Base-by-base conservation (phyloP, 768 basidiomycete species). In the Cyclocybe aegerita region DNA sequence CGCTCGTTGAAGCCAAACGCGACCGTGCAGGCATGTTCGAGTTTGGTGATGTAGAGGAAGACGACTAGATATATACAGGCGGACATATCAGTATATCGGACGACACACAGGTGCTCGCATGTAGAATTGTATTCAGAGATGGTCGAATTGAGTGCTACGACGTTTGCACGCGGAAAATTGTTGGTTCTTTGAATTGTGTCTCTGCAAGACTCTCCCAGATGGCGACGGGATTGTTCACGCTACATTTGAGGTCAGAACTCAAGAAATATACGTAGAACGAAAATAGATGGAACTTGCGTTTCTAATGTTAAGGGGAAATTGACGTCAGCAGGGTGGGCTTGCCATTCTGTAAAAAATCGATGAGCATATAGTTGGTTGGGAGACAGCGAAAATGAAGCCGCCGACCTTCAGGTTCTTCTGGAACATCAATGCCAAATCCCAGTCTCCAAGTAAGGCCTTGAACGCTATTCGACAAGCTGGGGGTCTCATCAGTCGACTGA, bases 41-140 rank as follows among this genome's bases (percentile, higher is more conserved):
- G 70, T 88, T 90, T 63, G 92, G 92, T n/a, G 91, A 93, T 65
- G 77, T 93, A 9, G 90, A 90, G 56, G 90, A 93, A 64, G 90
- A 93, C 49, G 87, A 92, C 52, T 77, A 67, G 59, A 48, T 32
- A 31, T 23, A 23, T 23, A 23, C 23, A 23, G 23, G 23, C 5
- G 9, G 9, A 4, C 6, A 12, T 39, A 7, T 6, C 11, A 16
- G 15, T 23, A 16, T 32, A n/a, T 12, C 15, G 4, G 12, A 45
- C 16, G 11, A 8, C 46, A 8, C 9, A 32, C 8, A 49, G 23
- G 15, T 49, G 35, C 16, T 9, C 33, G 16, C 15, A 29, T 38
- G 15, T 34, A 33, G 30, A 44, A 32, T 40, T 39, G 30, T 41
- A 51, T 43, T 31, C 23, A 15, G 36, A 34, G 53, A 12, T 34